Conservation (phyloP, 305 asterid species). For the Fraxinus sp. region DNA sequence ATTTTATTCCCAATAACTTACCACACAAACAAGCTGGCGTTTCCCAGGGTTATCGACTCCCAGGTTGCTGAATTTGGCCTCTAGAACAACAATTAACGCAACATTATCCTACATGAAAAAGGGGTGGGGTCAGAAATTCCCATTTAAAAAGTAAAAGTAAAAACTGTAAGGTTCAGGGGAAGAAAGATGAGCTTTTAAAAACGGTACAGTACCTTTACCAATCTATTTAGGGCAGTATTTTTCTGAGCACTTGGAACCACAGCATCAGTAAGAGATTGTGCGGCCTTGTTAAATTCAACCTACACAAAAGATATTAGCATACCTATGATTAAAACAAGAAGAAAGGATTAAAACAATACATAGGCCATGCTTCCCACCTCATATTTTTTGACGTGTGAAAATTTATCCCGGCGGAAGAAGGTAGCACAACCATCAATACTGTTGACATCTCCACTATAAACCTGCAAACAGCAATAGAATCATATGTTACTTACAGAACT, state of each 20-base stretch:
- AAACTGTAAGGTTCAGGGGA: background rate
- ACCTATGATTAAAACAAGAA: constrained; percentile 10
- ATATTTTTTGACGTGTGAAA: constrained; percentile 88
- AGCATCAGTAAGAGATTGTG: constrained; percentile 89
- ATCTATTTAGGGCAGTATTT: constrained; percentile 72
- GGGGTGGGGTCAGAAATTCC: background rate
- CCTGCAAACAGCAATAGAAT: constrained; percentile 45
- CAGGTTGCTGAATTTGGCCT: constrained; percentile 82
- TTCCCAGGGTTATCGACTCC: constrained; percentile 74
- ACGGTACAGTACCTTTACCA: constrained; percentile 61
- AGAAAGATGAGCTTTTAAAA: background rate
- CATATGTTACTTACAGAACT: constrained; percentile 21
- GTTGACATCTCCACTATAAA: constrained; percentile 54
- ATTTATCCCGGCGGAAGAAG: constrained; percentile 94
- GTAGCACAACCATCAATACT: constrained; percentile 92
- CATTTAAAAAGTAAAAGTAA: constrained; percentile 6
- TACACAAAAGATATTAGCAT: constrained; percentile 33
- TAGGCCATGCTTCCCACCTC: constrained; percentile 51
- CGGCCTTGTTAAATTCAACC: constrained; percentile 99
- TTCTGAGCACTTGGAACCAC: constrained; percentile 78
- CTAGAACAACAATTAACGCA: constrained; percentile 81
- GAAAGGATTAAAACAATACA: background rate
- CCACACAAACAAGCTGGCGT: constrained; percentile 98
- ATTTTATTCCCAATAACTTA: constrained; percentile 29
- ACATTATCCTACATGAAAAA: constrained; percentile 68